A percentile compares a stretch with the other conserved stretches of the same genome.
Evolutionary conservation across 441 rosid species (phyloP).

Genomic region (California macrophylla): DNA sequence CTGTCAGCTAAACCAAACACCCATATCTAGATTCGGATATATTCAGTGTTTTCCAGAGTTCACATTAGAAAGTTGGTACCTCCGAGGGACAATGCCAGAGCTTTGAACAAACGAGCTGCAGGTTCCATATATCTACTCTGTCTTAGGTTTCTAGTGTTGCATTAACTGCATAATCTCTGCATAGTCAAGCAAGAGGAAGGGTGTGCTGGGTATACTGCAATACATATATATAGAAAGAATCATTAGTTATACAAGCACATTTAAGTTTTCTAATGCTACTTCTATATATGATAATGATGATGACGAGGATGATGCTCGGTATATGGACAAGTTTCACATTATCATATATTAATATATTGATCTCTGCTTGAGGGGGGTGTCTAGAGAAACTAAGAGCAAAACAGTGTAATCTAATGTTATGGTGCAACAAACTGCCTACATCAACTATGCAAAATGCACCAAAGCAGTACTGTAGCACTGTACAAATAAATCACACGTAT

Average conservation of each 20-base stretch:
- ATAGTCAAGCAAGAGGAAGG: conserved; percentile 31
- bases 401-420: not conserved
- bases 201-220: conserved; percentile 21
- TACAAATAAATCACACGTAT: not conserved
- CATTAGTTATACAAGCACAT: too few species aligned
- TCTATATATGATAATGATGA: too few species aligned
- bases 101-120: too few species aligned
- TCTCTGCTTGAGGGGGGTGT: conserved; percentile 50
- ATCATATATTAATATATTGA: conserved; percentile 52
- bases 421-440: not conserved
- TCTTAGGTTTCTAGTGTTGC: conserved; percentile 21
- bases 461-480: not conserved
- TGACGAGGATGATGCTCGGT: too few species aligned
- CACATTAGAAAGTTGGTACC: conserved; percentile 21
- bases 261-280: not conserved
- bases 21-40: too few species aligned
- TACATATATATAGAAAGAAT: not conserved
- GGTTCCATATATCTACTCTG: conserved; percentile 13
- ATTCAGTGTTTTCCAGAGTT: conserved; percentile 20
- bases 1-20: too few species aligned
- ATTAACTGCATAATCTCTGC: conserved; percentile 31
- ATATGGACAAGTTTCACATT: conserved; percentile 43
- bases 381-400: conserved; percentile 10
- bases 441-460: not conserved
- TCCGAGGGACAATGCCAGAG: conserved; percentile 31